Base-by-base conservation (phyloP, 2,329 filamentous ascomycete species). In the Davidsoniella neocaledoniae region DNA sequence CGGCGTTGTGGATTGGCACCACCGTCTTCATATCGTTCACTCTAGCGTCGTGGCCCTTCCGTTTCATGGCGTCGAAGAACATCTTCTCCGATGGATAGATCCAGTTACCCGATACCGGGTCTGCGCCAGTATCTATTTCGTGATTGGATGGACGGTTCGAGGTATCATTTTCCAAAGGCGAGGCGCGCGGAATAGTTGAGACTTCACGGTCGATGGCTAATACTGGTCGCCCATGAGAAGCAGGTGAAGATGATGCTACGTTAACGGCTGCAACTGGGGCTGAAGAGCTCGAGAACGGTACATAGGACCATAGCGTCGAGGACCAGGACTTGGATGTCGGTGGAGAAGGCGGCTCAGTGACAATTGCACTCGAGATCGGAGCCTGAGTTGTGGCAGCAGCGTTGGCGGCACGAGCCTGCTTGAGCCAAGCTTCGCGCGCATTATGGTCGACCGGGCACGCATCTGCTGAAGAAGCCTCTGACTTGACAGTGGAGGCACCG, bases 21-120 rank as follows among this genome's bases (percentile, higher is more conserved):
- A 96, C 88, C 33, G 84, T 84, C 59, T 77, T 81, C 81, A 95
- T 95, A 65, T 94, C 87, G 5, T 73, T 69, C 0, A 76, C 77
- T 12, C 72, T 68, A 26, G 76, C 80, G 54, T 79, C 77, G 68
- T 87, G 81, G 41, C 81, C 83, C 66, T 98, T 98, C 61, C 90
- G 81, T 69, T 83, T 79, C 79, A 98, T 90, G 42, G 91, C 91
- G 44, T 94, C 85, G 68, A 96, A 96, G 71, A 98, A 98, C 79
- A 95, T 94, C 61, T 85, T 83, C 64, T 96, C 90, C 0, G 84
- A 91, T 0, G 91, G 91, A 65, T 98, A 98, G 54, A 98, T 81
- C 91, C 91, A 98, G 63, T 95, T 94, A 0, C 90, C 90, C 0
- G 77, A 76, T 37, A 68, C 62, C 46, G 72, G 68, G 58, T 86